phyloP scores from a whole-genome alignment of 2,329 filamentous ascomycete species.

The Fusarium sp. region DNA sequence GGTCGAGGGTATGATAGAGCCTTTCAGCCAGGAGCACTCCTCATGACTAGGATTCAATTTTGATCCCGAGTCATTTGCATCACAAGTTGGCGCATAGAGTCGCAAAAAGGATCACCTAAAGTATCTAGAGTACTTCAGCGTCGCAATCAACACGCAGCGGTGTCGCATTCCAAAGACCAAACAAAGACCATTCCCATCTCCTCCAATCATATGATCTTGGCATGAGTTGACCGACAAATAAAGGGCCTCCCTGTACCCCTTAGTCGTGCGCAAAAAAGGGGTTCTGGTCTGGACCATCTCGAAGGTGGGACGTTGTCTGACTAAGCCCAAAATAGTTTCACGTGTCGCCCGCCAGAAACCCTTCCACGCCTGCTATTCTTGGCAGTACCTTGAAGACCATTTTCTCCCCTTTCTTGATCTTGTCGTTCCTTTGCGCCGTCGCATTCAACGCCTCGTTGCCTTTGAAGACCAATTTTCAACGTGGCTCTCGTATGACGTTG shows the following conservation, averaged over 20 bases:
- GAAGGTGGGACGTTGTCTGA: slow-evolving; percentile 22
- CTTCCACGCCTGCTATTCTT: slow-evolving; percentile 2
- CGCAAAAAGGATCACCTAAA: background rate
- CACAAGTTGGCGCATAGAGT: background rate
- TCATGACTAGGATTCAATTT: background rate
- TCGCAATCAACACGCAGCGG: background rate
- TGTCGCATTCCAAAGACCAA: background rate
- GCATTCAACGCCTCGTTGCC: slow-evolving; percentile 19
- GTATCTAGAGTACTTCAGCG: background rate
- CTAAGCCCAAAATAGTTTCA: slow-evolving; percentile 37
- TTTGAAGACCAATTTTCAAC: slow-evolving; percentile 4
- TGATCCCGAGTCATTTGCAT: background rate
- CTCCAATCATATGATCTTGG: slow-evolving; percentile 3
- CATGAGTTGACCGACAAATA: slow-evolving; percentile 5
- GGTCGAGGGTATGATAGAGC: background rate
- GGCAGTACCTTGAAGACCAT: slow-evolving; percentile 18
- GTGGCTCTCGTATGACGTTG: slow-evolving; percentile 51
- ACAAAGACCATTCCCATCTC: background rate
- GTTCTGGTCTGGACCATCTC: slow-evolving; percentile 4
- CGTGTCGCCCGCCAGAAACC: slow-evolving; percentile 19
- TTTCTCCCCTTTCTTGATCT: slow-evolving; percentile 18
- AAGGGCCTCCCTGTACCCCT: background rate
- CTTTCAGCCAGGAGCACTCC: too few relatives aligned
- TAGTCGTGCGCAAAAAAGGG: slow-evolving; percentile 23
- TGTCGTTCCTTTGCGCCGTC: slow-evolving; percentile 19